phyloP scores from a whole-genome alignment of 768 basidiomycete genomes.

The Tulasnella sp. region DNA sequence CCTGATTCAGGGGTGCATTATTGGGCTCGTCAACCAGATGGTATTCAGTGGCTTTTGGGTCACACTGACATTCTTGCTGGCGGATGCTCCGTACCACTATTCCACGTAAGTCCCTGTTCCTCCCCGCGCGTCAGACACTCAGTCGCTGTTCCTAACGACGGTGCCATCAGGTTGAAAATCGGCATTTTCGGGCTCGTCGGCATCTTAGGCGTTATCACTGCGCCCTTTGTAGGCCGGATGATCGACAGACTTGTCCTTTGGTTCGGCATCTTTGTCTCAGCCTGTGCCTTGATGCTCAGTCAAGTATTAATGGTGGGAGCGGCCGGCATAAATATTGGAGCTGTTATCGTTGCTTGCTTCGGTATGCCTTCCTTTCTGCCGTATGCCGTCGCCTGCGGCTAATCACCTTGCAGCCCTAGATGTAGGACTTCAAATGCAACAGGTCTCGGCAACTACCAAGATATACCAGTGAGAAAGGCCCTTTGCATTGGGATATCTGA shows the following conservation, averaged over 20 bases:
- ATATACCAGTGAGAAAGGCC: constrained; percentile 43
- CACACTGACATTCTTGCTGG: constrained; percentile 42
- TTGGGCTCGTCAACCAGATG: constrained; percentile 25
- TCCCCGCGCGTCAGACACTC: background rate
- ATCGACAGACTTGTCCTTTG: constrained; percentile 70
- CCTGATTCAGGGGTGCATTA: constrained; percentile 49
- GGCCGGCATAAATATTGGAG: constrained; percentile 60
- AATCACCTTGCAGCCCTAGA: background rate
- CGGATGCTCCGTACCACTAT: constrained; percentile 36
- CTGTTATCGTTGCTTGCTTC: constrained; percentile 60
- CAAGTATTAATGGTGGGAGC: constrained; percentile 60
- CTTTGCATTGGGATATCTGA: background rate
- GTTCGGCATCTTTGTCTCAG: constrained; percentile 59
- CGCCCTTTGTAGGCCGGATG: constrained; percentile 58
- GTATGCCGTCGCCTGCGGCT: background rate
- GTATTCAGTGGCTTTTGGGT: constrained; percentile 48
- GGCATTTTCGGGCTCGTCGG: constrained; percentile 71
- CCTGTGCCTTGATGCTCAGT: constrained; percentile 42
- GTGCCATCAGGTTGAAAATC: constrained; percentile 46
- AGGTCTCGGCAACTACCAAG: constrained; percentile 55
- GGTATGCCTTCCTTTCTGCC: constrained; percentile 31
- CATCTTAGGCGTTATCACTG: constrained; percentile 50
- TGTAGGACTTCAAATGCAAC: constrained; percentile 42
- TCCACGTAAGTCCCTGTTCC: constrained; percentile 25
- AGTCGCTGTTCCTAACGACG: background rate